Evolutionary conservation across 1,284 basidiomycete genomes (phyloP).

Genomic region (Heterobasidion irregulare): DNA sequence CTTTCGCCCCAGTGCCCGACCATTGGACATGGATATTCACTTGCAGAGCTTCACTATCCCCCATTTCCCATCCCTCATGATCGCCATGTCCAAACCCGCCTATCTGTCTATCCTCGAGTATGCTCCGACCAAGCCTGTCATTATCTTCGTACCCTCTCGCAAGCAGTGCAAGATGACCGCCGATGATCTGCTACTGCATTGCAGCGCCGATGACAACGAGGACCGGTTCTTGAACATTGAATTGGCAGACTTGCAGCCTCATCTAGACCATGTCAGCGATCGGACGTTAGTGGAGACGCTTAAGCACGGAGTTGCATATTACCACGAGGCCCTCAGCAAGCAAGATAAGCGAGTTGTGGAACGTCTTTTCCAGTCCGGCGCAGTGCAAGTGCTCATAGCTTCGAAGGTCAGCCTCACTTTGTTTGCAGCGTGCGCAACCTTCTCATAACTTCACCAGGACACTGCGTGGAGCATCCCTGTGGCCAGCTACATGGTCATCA

Average conservation of each 20-base stretch:
- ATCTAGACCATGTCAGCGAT: conserved; percentile 83
- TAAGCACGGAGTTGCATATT: conserved; percentile 90
- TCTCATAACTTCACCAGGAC: conserved; percentile 42
- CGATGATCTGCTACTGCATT: conserved; percentile 87
- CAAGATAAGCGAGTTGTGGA: conserved; percentile 94
- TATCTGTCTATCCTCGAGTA: conserved; percentile 93
- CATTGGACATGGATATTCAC: conserved; percentile 95
- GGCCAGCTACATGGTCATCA: conserved; percentile 93
- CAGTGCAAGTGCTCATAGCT: conserved; percentile 91
- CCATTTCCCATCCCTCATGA: conserved; percentile 98
- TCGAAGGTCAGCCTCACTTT: conserved; percentile 57
- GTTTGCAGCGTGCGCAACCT: background rate
- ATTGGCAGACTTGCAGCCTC: conserved; percentile 74
- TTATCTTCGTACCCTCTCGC: conserved; percentile 90
- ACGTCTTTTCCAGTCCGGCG: conserved; percentile 88
- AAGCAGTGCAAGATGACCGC: conserved; percentile 93
- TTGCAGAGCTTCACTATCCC: conserved; percentile 93
- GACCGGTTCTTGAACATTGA: conserved; percentile 91
- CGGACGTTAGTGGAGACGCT: conserved; percentile 74
- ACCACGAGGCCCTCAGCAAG: conserved; percentile 89
- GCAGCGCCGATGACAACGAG: conserved; percentile 79
- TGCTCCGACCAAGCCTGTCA: conserved; percentile 79
- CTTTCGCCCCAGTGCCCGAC: conserved; percentile 63
- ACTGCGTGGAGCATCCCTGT: conserved; percentile 94
- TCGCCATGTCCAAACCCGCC: conserved; percentile 97